Base-by-base conservation (phyloP, 2,329 filamentous ascomycete species). In the Pyricularia sp. region DNA sequence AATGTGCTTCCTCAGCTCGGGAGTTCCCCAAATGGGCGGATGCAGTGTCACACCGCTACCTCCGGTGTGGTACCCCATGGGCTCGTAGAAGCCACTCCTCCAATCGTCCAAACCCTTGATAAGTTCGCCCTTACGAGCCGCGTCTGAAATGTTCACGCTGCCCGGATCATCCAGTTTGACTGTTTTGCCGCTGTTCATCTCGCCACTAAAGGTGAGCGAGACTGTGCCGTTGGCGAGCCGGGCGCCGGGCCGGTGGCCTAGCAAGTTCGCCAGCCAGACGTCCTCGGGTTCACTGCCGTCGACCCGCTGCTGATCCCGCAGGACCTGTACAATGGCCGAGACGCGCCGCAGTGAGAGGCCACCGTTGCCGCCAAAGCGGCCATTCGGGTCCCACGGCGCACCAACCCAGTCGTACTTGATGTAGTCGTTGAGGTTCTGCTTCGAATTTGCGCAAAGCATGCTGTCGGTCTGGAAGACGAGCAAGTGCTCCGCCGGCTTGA, bases 21-120 rank as follows among this genome's bases (percentile, higher is more conserved):
- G 78, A 4, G 74, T 77, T 30, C 80, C 79, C 81, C 81, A 85
- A 55, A 84, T 78, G 1, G 72, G 73, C 12, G 69, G 66, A 66
- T 81, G 78, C 22, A 84, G 72, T 64, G 71, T 76, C 13, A 70
- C 70, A 62, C 82, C 82, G 64, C 78, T 78, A 8, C 78, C 78
- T 26, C 81, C 82, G 1, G 80, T 82, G 70, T 85, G 82, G 70
- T 83, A 85, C 59, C 83, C 83, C 82, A 85, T 82, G 16, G 83
- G 82, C 70, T 83, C 78, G 70, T 83, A 83, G 69, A 78, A 79
- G 16, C 81, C 80, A n/a, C 78, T 69, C 19, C 81, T 76, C 78
- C 79, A 82, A 70, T 79, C 76, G 70, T 82, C 80, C 53, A 82
- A 72, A 8, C 76, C 80, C 57, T 74, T 68, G 49, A 80, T 71